Conservation (phyloP, 768 basidiomycete genomes). For the Rhodosporidiobolus sp. region DNA sequence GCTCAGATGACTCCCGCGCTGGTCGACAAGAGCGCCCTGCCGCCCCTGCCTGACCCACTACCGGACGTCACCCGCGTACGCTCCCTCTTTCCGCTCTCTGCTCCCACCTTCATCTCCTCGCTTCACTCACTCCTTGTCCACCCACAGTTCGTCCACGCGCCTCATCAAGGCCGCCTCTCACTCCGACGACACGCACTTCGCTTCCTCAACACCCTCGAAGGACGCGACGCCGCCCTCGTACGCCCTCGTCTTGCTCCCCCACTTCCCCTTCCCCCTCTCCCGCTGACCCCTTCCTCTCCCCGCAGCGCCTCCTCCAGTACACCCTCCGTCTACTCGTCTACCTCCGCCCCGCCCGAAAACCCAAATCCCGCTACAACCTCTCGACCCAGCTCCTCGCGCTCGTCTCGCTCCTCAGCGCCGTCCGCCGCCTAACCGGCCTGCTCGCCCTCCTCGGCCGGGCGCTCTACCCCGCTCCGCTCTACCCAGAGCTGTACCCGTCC, state of each 20-base stretch:
- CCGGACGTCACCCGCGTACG: too few species aligned
- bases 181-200: not conserved
- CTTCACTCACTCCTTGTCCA: too few species aligned
- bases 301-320: conserved; percentile 24
- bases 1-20: too few species aligned
- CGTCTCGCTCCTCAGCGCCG: conserved; percentile 7
- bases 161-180: not conserved
- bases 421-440: not conserved
- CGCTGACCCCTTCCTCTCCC: not conserved
- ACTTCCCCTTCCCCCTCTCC: not conserved
- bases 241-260: not conserved
- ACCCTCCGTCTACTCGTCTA: not conserved
- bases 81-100: too few species aligned
- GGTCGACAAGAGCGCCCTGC: too few species aligned
- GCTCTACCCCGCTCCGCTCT: not conserved
- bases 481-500: too few species aligned
- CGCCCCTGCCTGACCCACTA: too few species aligned
- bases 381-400: conserved; percentile 10
- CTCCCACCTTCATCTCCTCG: too few species aligned
- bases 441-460: not conserved
- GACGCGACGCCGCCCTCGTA: conserved; percentile 11
- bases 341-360: not conserved
- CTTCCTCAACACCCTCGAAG: not conserved
- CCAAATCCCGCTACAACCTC: not conserved
- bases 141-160: conserved; percentile 6